These are phyloP conservation scores for Paecilomyces variotii DNA, from an alignment of 2,329 filamentous ascomycete genomes.

Conservation along the genomic window DNA sequence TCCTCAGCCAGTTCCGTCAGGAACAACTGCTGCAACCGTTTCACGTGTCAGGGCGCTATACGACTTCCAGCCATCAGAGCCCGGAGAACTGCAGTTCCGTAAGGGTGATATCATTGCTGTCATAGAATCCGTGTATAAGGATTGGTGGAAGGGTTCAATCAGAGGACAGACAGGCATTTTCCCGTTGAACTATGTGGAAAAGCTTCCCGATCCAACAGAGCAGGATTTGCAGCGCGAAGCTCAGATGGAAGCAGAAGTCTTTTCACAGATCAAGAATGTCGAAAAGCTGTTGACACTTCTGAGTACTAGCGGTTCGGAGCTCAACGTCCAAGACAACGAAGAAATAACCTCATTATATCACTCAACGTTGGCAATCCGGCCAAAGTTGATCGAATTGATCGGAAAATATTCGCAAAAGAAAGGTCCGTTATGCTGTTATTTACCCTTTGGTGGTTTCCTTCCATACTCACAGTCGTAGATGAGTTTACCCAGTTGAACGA, in stretches of 20 bases:
- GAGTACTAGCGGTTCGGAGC: conserved; percentile 73
- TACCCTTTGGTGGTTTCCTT: not conserved
- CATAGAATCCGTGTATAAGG: conserved; percentile 94
- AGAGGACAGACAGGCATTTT: conserved; percentile 96
- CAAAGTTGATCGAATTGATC: conserved; percentile 95
- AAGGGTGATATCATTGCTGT: conserved; percentile 97
- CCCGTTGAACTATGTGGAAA: conserved; percentile 97
- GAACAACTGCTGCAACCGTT: conserved; percentile 92
- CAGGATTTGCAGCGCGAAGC: conserved; percentile 93
- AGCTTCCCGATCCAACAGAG: conserved; percentile 84
- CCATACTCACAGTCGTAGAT: conserved; percentile 47
- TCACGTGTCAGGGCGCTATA: conserved; percentile 88
- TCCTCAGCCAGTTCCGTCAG: conserved; percentile 61
- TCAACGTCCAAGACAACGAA: conserved; percentile 86
- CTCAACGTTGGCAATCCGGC: conserved; percentile 84
- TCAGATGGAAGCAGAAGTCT: conserved; percentile 82
- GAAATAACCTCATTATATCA: conserved; percentile 91
- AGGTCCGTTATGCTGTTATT: conserved; percentile 46
- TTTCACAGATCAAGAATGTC: conserved; percentile 68
- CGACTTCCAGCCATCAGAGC: conserved; percentile 89
- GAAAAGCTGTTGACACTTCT: conserved; percentile 79
- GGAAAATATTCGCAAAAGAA: conserved; percentile 99
- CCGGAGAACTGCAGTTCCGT: conserved; percentile 89
- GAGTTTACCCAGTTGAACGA: conserved; percentile 98
- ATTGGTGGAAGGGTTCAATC: conserved; percentile 97